Base-by-base conservation (phyloP, 176 grass and related monocot genomes). In the Cenchrus americanus region DNA sequence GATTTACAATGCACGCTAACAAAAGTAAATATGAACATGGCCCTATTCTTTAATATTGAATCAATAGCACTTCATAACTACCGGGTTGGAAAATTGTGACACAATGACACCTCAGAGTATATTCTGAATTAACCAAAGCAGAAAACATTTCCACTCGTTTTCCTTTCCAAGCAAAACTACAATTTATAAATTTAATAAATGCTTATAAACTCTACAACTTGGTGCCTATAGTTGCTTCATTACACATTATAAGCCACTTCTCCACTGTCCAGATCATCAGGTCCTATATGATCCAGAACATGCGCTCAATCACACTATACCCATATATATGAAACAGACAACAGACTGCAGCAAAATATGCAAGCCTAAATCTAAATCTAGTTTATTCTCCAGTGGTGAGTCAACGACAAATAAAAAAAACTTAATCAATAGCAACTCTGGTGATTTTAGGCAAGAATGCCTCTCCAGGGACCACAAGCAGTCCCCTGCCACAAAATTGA, bases 81-180 rank as follows among this genome's bases (percentile, higher is more conserved):
- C 13, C 12, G 1, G 42, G 42, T 8, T 47, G 57, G 1, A 47
- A 51, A 30, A 2, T 70, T 59, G 21, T 26, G 18, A 9, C 58
- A 6, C 37, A 83, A 21, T 58, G 58, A 2, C 57, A 83, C 23
- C 27, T 27, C 5, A 71, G 22, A 64, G 22, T 48, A 79, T 68
- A 70, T 13, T 49, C 18, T 73, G 60, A 73, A 73, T n/a, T 17
- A 32, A 53, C 14, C 2, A 21, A 42, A 76, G 6, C 5, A 1
- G 0, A 42, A 11, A 82, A 62, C 59, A 8, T n/a, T 27, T 79
- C 7, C n/a, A 68, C 15, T 48, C 61, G 40, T 5, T 78, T 74
- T 41, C 62, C 69, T 50, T 49, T 62, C 66, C 14, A 17, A 73
- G 23, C 22, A 74, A 26, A 67, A 61, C 73, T 59, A 51, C 65